These are phyloP conservation scores for Sporothrix humicola DNA, from an alignment of 2,329 filamentous ascomycete species.

Conservation along the genomic window DNA sequence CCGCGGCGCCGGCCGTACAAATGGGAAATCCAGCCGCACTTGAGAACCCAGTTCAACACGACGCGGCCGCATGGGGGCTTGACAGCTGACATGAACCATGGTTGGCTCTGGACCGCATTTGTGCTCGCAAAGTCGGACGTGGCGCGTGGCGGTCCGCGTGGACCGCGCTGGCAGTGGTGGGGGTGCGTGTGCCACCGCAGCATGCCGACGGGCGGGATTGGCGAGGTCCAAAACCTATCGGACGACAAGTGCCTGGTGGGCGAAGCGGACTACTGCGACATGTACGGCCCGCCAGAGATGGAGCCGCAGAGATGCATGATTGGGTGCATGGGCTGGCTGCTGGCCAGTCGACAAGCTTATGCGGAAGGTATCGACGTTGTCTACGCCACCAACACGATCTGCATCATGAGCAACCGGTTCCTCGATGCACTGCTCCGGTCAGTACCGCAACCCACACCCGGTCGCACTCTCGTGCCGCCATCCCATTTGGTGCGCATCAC, in stretches of 20 bases:
- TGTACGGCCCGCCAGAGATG: background rate
- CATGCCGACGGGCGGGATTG: background rate
- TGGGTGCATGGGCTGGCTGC: slow-evolving; percentile 24
- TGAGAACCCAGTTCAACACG: background rate
- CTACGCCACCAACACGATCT: slow-evolving; percentile 23
- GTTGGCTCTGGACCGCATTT: background rate
- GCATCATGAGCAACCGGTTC: background rate
- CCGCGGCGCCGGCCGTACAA: slow-evolving; percentile 4
- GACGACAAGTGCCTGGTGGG: background rate
- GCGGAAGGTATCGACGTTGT: slow-evolving; percentile 7
- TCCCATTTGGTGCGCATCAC: slow-evolving; percentile 13
- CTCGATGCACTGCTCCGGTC: slow-evolving; percentile 7
- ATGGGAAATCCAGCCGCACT: background rate
- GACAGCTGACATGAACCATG: background rate
- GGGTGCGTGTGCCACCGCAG: slow-evolving; percentile 24
- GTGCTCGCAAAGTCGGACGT: slow-evolving; percentile 17
- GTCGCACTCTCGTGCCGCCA: background rate
- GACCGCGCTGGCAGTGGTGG: slow-evolving; percentile 23
- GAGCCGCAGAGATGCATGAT: background rate
- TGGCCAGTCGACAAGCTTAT: slow-evolving; percentile 21
- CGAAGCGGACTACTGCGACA: background rate
- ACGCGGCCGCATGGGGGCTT: slow-evolving; percentile 15
- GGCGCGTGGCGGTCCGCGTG: slow-evolving; percentile 2
- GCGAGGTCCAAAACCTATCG: background rate
- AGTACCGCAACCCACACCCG: too few species aligned